A percentile compares a stretch with the other conserved stretches of the same genome.
Conservation (phyloP, 2,329 filamentous ascomycete species). For the Mycogone perniciosa region DNA sequence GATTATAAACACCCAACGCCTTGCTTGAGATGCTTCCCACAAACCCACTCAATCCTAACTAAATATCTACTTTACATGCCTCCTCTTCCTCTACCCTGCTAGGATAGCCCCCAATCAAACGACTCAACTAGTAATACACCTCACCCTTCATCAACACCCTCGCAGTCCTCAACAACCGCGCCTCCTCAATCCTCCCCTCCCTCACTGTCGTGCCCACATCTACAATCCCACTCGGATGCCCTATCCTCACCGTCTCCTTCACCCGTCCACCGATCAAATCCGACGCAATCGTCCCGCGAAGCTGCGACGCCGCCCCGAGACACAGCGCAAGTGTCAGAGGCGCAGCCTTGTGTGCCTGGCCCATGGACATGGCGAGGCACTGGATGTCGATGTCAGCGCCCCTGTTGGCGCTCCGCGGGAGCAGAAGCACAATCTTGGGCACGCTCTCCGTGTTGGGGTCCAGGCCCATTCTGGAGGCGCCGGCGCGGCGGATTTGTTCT, state of each 20-base stretch:
- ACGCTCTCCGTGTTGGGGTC: conserved; percentile 41
- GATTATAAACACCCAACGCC: not conserved
- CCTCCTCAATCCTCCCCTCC: conserved; percentile 36
- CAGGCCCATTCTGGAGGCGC: conserved; percentile 56
- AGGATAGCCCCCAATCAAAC: too few relatives aligned
- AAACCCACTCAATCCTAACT: too few relatives aligned
- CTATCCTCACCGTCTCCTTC: conserved; percentile 33
- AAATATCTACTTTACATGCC: too few relatives aligned
- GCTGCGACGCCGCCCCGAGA: conserved; percentile 42
- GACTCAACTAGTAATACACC: conserved; percentile 36
- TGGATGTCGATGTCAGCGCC: conserved; percentile 32
- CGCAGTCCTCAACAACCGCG: conserved; percentile 41
- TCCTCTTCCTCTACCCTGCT: too few relatives aligned
- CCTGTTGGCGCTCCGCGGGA: conserved; percentile 27
- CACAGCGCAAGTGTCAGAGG: conserved; percentile 50
- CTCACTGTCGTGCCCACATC: conserved; percentile 38
- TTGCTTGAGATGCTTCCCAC: too few relatives aligned
- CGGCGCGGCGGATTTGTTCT: conserved; percentile 50
- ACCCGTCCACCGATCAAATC: conserved; percentile 20
- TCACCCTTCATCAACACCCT: conserved; percentile 44
- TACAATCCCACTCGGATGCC: conserved; percentile 41
- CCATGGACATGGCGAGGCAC: conserved; percentile 47
- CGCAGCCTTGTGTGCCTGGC: conserved; percentile 50
- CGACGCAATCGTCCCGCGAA: conserved; percentile 38
- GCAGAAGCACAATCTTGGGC: conserved; percentile 52